Base-by-base conservation (phyloP, 225 moss, liverwort and hornwort species). In the Ulota crispa region DNA sequence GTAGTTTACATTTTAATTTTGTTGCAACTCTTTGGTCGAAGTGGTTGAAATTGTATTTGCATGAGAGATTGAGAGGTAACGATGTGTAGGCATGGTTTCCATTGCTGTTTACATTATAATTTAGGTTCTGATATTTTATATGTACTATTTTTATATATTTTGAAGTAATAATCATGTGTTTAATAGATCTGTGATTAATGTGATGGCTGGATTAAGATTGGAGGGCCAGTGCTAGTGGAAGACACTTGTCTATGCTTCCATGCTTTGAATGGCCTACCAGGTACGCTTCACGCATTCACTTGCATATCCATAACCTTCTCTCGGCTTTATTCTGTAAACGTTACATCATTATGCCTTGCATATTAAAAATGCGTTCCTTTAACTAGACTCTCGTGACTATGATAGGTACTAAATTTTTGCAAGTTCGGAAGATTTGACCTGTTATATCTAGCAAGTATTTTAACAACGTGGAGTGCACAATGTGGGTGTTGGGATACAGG, bases 241-340 rank as follows among this genome's bases (percentile, higher is more conserved):
- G 99, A 99, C 80, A 99, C 99, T 8, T 99, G 99, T 86, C 85
- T 99, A 64, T 99, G 99, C 91, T 99, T 96, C 78, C 83, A 91
- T 81, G 99, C 99, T 61, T 88, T 99, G 84, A 92, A 94, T 89
- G 99, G 99, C 82, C 92, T 99, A 53, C 99, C 99, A 80, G 99
- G 99, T 99, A 47, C 32, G 86, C 65, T 28, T 64, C 45, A 57
- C 73, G 30, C 80, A 43, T 70, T 64, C 63, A 15, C 47, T 41
- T 68, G 12, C 60, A 73, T 65, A 43, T 32, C 15, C 64, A 21
- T 60, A 70, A 32, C 43, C 60, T 87, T 75, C 66, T 82, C 56
- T 73, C 10, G 26, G 8, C 57, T 78, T 70, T 3, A 43, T 73
- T 9, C 55, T 59, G 63, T 28, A 20, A 34, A 54, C n/a, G 27